Percentiles rank a stretch among this genome's conserved stretches.
phyloP scores from a whole-genome alignment of 2,329 filamentous ascomycete species.

The Xylariaceae sp. region DNA sequence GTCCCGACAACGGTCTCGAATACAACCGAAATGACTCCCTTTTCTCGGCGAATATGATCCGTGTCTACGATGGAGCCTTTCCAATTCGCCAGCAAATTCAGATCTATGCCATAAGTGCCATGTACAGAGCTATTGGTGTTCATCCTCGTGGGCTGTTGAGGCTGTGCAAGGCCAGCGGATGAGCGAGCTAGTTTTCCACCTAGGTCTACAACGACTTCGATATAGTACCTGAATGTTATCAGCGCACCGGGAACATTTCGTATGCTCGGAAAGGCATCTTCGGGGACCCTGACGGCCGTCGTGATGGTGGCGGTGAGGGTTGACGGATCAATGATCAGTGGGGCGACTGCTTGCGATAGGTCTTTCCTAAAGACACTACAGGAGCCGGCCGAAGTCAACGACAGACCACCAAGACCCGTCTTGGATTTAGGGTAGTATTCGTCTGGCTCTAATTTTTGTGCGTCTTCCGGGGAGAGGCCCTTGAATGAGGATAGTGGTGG shows the following conservation, averaged over 20 bases:
- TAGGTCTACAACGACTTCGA: constrained; percentile 89
- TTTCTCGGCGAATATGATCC: constrained; percentile 78
- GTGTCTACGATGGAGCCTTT: constrained; percentile 79
- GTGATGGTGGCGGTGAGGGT: constrained; percentile 77
- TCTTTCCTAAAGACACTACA: constrained; percentile 96
- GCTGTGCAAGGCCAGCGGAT: constrained; percentile 38
- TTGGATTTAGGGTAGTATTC: constrained; percentile 84
- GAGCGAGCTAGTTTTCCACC: constrained; percentile 74
- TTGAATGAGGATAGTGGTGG: constrained; percentile 50
- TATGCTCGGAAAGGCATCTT: constrained; percentile 90
- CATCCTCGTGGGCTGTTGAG: constrained; percentile 39
- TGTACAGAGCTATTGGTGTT: constrained; percentile 29
- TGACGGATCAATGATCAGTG: constrained; percentile 79
- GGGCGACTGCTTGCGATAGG: constrained; percentile 80
- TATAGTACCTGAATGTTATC: constrained; percentile 91
- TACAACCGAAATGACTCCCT: constrained; percentile 81
- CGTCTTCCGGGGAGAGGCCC: constrained; percentile 56
- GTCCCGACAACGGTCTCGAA: constrained; percentile 89
- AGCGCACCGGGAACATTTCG: constrained; percentile 84
- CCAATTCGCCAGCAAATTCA: constrained; percentile 49
- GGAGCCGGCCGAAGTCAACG: constrained; percentile 78
- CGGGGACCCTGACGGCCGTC: constrained; percentile 79
- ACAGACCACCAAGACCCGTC: constrained; percentile 81
- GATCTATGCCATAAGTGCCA: constrained; percentile 35
- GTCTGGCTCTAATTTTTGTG: constrained; percentile 68